Percentiles rank a stretch among this genome's conserved stretches.
Evolutionary conservation across 163 green algal genomes (phyloP).

Genomic region (Prototheca stagnorum): DNA sequence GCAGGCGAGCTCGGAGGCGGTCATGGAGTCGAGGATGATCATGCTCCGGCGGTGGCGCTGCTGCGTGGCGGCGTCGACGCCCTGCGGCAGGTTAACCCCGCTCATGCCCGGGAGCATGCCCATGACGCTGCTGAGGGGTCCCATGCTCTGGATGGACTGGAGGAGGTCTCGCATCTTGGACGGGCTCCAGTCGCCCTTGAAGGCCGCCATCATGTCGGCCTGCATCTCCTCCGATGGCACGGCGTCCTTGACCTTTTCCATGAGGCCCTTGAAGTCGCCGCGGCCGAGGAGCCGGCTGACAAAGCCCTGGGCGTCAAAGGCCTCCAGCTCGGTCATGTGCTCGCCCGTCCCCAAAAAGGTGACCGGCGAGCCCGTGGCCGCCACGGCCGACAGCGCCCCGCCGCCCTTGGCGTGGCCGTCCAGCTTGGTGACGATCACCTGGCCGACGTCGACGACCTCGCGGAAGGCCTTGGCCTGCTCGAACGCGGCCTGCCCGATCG

Average conservation of each 20-base stretch:
- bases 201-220: constrained; percentile 80
- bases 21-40: constrained; percentile 96
- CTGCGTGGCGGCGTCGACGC: constrained; percentile 59
- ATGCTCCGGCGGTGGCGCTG: constrained; percentile 77
- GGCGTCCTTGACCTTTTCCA: constrained; percentile 78
- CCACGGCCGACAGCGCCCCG: constrained; percentile 80
- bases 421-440: constrained; percentile 98
- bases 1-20: constrained; percentile 60
- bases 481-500: constrained; percentile 88
- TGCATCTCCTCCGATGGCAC: constrained; percentile 69
- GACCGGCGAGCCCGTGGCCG: constrained; percentile 83
- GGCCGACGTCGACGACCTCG: constrained; percentile 74
- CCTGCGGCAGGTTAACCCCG: constrained; percentile 30
- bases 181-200: constrained; percentile 87
- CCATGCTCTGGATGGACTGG: constrained; percentile 87
- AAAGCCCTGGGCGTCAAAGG: constrained; percentile 85
- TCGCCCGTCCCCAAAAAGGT: constrained; percentile 97
- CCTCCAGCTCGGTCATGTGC: constrained; percentile 98
- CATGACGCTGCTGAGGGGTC: constrained; percentile 93
- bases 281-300: constrained; percentile 65
- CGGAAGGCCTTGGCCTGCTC: constrained; percentile 97
- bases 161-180: constrained; percentile 93
- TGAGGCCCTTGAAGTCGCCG: constrained; percentile 77
- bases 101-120: constrained; percentile 88
- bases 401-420: constrained; percentile 96